Evolutionary conservation across 208 protist genomes (phyloP), one percentile per base, ranked within the genome.

Genomic region (Trypanosoma rangeli): DNA sequence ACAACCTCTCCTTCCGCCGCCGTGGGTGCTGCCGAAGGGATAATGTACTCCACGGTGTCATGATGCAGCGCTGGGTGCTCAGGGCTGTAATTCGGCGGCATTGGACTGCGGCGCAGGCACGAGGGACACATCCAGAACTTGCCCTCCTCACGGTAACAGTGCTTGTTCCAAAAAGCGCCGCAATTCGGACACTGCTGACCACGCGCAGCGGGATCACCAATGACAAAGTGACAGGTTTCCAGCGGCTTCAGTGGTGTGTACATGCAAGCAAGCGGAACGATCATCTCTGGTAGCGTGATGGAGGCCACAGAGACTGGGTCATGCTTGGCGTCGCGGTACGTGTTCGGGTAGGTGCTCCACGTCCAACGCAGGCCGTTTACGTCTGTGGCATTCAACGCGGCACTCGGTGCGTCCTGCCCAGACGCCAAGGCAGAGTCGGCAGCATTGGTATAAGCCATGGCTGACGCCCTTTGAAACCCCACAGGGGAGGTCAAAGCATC

Each of bases 211-310:
- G 78, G 80, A 35, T 85, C 76, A 18, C 80, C 85, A 28, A 87
- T 59, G 3, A 92, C 77, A 44, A 94, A 63, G 35, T 80, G 78
- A 37, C 42, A 57, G 7, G 78, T 53, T 8, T 81, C 76, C 22
- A 95, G 76, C 8, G 84, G 82, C 29, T 71, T 56, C 52, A 97
- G 79, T 12, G 92, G 92, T 12, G 86, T 89, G 86, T 94, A 93
- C 84, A 97, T 91, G 75, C 92, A 97, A n/a, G 81, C 77, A 76
- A 97, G 73, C 26, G 92, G 92, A 37, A 97, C 75, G 33, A 95
- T 76, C 89, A 94, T 95, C 71, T 87, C 85, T n/a, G 89, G 88
- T 18, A 84, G 68, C 61, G 74, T 72, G 39, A 85, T 66, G 48
- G 72, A 80, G 7, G 76, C 77, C 1, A 74, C 76, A 48, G 83